These are phyloP conservation scores for Geranomyces variabilis DNA, from an alignment of 192 early-diverging fungal species.

Conservation along the genomic window DNA sequence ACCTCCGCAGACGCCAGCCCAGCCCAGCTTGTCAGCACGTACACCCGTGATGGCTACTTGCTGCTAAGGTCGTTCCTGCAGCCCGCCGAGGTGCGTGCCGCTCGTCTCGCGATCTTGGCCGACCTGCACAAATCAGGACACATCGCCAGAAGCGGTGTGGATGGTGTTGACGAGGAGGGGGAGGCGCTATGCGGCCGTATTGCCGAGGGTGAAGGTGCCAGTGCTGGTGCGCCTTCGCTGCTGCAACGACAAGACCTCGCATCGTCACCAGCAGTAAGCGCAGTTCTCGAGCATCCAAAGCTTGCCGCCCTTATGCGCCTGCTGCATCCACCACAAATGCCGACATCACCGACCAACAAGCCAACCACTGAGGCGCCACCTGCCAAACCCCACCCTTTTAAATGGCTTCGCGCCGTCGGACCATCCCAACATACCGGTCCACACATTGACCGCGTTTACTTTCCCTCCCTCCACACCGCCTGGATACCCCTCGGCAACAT, in stretches of 20 bases:
- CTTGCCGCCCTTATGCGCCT: conserved; percentile 21
- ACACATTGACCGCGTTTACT: conserved; percentile 48
- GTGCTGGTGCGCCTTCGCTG: conserved; percentile 19
- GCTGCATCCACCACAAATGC: not conserved
- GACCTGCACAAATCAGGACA: too few species aligned
- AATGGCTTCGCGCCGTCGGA: conserved; percentile 51
- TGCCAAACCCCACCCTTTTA: conserved; percentile 29
- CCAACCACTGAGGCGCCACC: not conserved
- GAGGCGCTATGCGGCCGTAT: too few species aligned
- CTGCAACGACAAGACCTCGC: conserved; percentile 39
- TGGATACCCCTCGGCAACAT: conserved; percentile 50
- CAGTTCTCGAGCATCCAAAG: conserved; percentile 35
- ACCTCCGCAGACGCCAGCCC: too few species aligned
- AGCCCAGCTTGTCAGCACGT: too few species aligned
- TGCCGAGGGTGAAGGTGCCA: not conserved
- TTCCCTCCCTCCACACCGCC: conserved; percentile 38
- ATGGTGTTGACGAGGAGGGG: too few species aligned
- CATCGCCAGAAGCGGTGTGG: too few species aligned
- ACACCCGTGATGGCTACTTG: too few species aligned
- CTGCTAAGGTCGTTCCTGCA: too few species aligned
- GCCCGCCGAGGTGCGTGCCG: too few species aligned
- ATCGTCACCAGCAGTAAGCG: not conserved
- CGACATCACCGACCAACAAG: not conserved
- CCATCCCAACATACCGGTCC: conserved; percentile 43
- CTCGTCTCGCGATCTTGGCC: too few species aligned